phyloP scores from a whole-genome alignment of 331 rosid species.

The Quercus lobata region DNA sequence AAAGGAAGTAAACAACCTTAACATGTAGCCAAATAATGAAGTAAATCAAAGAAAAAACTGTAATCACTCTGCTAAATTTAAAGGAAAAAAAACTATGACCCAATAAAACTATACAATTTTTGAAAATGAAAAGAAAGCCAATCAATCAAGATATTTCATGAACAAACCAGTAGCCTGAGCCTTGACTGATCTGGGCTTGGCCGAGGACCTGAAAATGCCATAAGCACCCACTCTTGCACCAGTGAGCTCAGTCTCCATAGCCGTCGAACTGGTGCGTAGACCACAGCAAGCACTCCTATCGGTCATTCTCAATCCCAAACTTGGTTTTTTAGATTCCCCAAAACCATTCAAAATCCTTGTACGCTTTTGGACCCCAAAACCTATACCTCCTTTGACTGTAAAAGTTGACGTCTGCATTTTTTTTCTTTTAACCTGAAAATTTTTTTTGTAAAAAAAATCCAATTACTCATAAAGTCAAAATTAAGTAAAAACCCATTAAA shows the following conservation, averaged over 20 bases:
- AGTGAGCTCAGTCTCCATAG: constrained; percentile 44
- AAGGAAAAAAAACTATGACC: background rate
- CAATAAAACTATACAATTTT: background rate
- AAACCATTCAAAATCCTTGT: constrained; percentile 27
- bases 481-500: background rate
- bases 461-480: constrained; percentile 29
- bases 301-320: constrained; percentile 35
- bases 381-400: constrained; percentile 33
- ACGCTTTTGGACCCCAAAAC: constrained; percentile 43
- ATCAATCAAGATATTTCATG: background rate
- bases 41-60: background rate
- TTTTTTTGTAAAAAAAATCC: background rate
- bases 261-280: constrained; percentile 35
- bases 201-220: constrained; percentile 42
- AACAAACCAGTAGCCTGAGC: constrained; percentile 74
- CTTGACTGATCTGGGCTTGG: constrained; percentile 62
- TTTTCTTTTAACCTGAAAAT: constrained; percentile 19
- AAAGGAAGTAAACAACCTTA: background rate
- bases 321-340: constrained; percentile 36
- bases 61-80: background rate
- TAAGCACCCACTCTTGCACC: constrained; percentile 33
- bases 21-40: background rate
- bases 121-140: background rate
- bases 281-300: constrained; percentile 32
- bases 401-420: constrained; percentile 71